Base-by-base conservation (phyloP, 2,329 filamentous ascomycete species). In the Pseudocercospora pini-densiflorae region DNA sequence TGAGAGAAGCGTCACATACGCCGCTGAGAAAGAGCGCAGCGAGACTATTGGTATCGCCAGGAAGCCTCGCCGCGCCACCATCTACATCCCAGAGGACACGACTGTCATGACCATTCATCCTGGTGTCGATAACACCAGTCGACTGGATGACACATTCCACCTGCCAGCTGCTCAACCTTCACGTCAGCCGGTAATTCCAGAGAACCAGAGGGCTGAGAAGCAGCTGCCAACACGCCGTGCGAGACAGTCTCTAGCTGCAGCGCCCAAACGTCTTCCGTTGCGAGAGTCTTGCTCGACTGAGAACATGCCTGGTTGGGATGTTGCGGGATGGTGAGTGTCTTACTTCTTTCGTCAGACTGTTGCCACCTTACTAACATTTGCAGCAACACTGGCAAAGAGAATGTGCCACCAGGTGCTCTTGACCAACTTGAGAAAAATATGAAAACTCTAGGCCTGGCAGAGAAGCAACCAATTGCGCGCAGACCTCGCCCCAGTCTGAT, bases 361-460 rank as follows among this genome's bases (percentile, higher is more conserved):
- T 21, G n/a, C 10, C 40, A 51, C 3, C 19, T 47, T 16, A 61
- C 59, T 54, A 51, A 65, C 33, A 27, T 14, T 60, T 33, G 59
- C 45, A 81, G 81, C 58, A 85, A 85, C 36, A 82, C 82, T 4
- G 88, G 88, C 5, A 90, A 90, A 71, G 88, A 90, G 74, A 90
- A 90, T 68, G 73, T 88, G 5, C 87, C 87, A 14, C 88, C 87
- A 0, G 83, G 82, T 3, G 64, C 59, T 16, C 40, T 63, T n/a
- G 49, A 40, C 12, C 24, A 47, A 16, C 12, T 43, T 40, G 45
- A 66, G 43, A 63, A 62, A 58, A 29, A 36, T 43, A 63, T 64
- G 54, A 57, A 61, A n/a, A 12, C 19, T 16, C 36, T 59, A 2
- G 43, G 27, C 33, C 27, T 62, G 21, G 45, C 33, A 21, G 33